Conservation (phyloP, 495 filamentous ascomycete species). For the Hypoxylon lienhwacheense region DNA sequence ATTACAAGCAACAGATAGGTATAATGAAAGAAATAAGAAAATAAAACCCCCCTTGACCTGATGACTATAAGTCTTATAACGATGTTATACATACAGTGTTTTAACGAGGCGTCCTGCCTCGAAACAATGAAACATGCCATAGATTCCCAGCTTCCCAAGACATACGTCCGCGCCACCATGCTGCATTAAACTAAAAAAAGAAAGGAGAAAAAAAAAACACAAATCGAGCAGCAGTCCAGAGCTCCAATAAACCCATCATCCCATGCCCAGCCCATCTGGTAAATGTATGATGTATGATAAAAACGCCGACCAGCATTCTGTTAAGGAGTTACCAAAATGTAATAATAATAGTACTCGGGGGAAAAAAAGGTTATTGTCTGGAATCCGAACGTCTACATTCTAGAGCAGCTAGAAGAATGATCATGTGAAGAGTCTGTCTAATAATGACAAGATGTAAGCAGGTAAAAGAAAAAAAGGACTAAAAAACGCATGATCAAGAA, state of each 20-base stretch:
- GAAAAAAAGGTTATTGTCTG: too few species aligned
- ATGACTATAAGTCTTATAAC: too few species aligned
- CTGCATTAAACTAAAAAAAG: constrained; percentile 20
- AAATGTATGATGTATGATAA: background rate
- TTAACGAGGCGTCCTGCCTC: constrained; percentile 10
- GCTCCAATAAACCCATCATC: constrained; percentile 1
- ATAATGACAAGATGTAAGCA: background rate
- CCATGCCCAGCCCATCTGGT: background rate
- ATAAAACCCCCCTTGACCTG: too few species aligned
- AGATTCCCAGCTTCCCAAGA: constrained; percentile 32
- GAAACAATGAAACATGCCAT: constrained; percentile 36
- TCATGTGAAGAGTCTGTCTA: background rate
- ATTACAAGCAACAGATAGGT: too few species aligned
- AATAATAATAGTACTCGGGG: too few species aligned
- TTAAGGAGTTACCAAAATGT: too few species aligned
- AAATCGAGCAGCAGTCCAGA: constrained; percentile 9
- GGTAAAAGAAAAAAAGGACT: background rate
- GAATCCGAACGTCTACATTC: too few species aligned
- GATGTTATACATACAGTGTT: background rate
- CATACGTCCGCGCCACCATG: constrained; percentile 22
- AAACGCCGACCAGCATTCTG: constrained; percentile 16
- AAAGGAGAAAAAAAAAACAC: too few species aligned
- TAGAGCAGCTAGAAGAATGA: too few species aligned
- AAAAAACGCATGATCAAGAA: too few species aligned
- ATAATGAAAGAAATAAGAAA: too few species aligned